Evolutionary conservation across 2,329 filamentous ascomycete species (phyloP).

Genomic region (Diaporthe vexans): DNA sequence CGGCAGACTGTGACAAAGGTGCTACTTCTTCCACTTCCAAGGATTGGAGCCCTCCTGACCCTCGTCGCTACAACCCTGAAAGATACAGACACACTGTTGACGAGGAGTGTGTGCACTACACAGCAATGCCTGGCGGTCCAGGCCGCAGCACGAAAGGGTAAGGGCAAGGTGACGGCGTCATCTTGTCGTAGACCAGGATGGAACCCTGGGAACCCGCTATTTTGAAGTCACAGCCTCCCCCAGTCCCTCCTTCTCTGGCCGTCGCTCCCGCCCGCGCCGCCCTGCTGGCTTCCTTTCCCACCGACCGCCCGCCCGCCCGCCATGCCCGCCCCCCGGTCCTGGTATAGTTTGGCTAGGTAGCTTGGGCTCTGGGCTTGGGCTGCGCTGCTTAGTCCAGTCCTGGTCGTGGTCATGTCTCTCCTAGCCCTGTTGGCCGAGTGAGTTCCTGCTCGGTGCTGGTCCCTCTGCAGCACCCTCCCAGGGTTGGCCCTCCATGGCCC

Average conservation of each 20-base stretch:
- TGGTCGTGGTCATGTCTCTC: constrained; percentile 24
- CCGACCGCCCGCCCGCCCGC: constrained; percentile 14
- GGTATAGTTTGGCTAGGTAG: constrained; percentile 14
- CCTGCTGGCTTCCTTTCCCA: constrained; percentile 5
- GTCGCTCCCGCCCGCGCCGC: constrained; percentile 27
- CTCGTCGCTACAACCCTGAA: background rate
- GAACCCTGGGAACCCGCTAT: constrained; percentile 12
- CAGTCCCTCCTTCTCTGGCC: constrained; percentile 15
- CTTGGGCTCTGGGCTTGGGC: constrained; percentile 16
- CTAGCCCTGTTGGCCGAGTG: background rate
- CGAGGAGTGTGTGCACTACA: background rate
- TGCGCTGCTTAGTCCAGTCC: constrained; percentile 17
- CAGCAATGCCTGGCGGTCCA: constrained; percentile 13
- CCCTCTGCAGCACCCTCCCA: background rate
- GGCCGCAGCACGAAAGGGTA: constrained; percentile 4
- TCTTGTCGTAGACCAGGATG: constrained; percentile 28
- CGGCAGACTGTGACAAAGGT: background rate
- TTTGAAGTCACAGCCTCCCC: constrained; percentile 29
- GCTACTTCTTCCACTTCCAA: background rate
- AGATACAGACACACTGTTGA: background rate
- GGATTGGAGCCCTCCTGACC: constrained; percentile 12
- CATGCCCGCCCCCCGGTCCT: constrained; percentile 20
- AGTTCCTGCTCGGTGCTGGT: constrained; percentile 7
- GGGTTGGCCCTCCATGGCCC: constrained; percentile 6
- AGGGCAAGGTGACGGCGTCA: constrained; percentile 13